Percentiles rank a stretch among this genome's conserved stretches.
phyloP scores from a whole-genome alignment of 2,329 filamentous ascomycete genomes.

The Fusarium globosum region DNA sequence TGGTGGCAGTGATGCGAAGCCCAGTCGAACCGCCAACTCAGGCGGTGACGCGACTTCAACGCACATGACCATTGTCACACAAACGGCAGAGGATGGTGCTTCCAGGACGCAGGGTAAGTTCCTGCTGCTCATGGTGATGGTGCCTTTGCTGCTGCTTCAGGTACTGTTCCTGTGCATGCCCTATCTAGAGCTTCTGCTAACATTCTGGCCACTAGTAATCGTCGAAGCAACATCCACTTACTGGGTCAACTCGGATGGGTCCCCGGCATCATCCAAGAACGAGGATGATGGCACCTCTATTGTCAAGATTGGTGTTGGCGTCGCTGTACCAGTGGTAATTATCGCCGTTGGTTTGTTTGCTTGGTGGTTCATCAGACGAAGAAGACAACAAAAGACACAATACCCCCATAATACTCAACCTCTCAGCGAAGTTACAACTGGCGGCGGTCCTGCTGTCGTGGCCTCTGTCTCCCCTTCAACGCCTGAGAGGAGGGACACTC shows the following conservation, averaged over 20 bases:
- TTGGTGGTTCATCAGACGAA: slow-evolving; percentile 32
- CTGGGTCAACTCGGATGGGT: slow-evolving; percentile 38
- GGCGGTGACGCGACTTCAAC: slow-evolving; percentile 36
- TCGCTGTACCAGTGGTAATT: slow-evolving; percentile 31
- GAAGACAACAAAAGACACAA: slow-evolving; percentile 13
- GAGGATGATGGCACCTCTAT: slow-evolving; percentile 2
- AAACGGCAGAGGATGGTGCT: slow-evolving; percentile 41
- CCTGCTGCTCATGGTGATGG: slow-evolving; percentile 42
- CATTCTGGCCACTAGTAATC: slow-evolving; percentile 26
- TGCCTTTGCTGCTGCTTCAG: slow-evolving; percentile 45
- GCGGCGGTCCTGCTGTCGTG: not conserved
- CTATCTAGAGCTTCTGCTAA: slow-evolving; percentile 3
- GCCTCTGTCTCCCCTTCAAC: not conserved
- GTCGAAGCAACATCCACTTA: slow-evolving; percentile 42
- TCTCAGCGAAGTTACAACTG: slow-evolving; percentile 20
- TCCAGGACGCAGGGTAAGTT: slow-evolving; percentile 45
- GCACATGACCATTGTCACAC: slow-evolving; percentile 40
- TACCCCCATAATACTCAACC: slow-evolving; percentile 7
- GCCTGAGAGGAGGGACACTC: slow-evolving; percentile 21
- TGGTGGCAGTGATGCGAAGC: slow-evolving; percentile 15
- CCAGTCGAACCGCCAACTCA: slow-evolving; percentile 37
- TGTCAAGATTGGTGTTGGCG: slow-evolving; percentile 39
- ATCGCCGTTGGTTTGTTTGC: slow-evolving; percentile 9
- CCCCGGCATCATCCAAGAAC: slow-evolving; percentile 20
- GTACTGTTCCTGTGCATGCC: slow-evolving; percentile 36